These are phyloP conservation scores for Prunus armeniaca DNA, from an alignment of 306 rosid genomes.

Conservation along the genomic window DNA sequence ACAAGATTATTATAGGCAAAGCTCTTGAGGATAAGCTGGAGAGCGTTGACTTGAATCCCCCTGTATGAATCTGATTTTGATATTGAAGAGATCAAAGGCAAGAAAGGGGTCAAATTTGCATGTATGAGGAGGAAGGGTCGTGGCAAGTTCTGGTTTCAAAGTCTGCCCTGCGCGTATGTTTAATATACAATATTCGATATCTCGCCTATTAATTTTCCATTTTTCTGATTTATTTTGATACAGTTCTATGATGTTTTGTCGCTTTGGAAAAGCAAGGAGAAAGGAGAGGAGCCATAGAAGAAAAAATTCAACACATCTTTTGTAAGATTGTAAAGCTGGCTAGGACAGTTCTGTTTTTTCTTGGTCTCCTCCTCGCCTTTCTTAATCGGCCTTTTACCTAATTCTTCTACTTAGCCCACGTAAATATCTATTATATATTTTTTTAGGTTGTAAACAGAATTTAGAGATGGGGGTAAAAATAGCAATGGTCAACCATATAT, in stretches of 20 bases:
- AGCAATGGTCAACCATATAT: not conserved
- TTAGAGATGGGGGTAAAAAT: too few relatives aligned
- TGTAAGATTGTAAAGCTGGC: not conserved
- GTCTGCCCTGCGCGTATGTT: too few relatives aligned
- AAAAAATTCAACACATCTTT: not conserved
- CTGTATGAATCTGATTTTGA: constrained; percentile 14
- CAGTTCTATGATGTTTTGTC: constrained; percentile 9
- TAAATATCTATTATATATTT: too few relatives aligned
- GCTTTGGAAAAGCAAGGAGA: constrained; percentile 1
- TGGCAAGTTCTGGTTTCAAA: not conserved
- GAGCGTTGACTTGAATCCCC: constrained; percentile 20
- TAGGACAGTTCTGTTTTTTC: not conserved
- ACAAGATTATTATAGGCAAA: not conserved
- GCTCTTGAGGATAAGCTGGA: constrained; percentile 12
- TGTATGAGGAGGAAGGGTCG: not conserved
- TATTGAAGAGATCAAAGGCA: constrained; percentile 2
- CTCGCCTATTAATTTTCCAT: not conserved
- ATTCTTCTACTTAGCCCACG: not conserved
- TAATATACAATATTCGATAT: not conserved
- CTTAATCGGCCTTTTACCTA: not conserved
- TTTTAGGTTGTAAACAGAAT: too few relatives aligned
- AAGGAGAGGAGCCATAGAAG: not conserved
- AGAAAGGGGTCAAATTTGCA: not conserved
- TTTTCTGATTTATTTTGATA: not conserved
- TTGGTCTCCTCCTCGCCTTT: not conserved